These are phyloP conservation scores for Claviceps pusilla DNA, from an alignment of 2,329 filamentous ascomycete genomes.

Conservation along the genomic window DNA sequence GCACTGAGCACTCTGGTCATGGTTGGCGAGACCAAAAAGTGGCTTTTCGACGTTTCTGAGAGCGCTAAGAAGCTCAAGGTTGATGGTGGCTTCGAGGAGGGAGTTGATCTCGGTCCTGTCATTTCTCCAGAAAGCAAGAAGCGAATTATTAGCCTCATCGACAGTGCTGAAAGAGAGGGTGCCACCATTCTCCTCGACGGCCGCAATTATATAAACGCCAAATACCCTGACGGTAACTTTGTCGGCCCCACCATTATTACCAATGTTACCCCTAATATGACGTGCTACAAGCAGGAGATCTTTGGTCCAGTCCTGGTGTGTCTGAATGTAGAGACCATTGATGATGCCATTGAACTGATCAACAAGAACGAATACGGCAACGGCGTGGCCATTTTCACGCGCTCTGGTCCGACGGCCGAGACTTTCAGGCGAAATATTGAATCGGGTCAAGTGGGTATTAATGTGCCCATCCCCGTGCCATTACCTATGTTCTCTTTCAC, in stretches of 20 bases:
- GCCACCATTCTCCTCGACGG: slow-evolving; percentile 73
- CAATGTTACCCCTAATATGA: slow-evolving; percentile 67
- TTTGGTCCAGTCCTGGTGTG: slow-evolving; percentile 76
- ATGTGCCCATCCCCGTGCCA: slow-evolving; percentile 63
- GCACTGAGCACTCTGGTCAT: slow-evolving; percentile 70
- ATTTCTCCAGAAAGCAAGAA: slow-evolving; percentile 67
- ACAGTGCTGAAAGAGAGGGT: slow-evolving; percentile 63
- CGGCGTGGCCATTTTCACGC: slow-evolving; percentile 73
- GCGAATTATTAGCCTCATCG: slow-evolving; percentile 62
- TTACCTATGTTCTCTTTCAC: slow-evolving; percentile 60
- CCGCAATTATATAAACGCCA: slow-evolving; percentile 55
- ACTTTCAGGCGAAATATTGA: slow-evolving; percentile 69
- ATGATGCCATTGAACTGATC: slow-evolving; percentile 68
- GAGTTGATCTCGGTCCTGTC: slow-evolving; percentile 67
- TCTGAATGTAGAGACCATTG: slow-evolving; percentile 61
- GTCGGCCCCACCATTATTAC: slow-evolving; percentile 70
- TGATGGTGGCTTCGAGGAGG: slow-evolving; percentile 68
- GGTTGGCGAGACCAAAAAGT: slow-evolving; percentile 72
- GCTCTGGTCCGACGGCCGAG: slow-evolving; percentile 60
- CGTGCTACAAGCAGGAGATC: slow-evolving; percentile 73
- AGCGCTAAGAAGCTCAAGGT: slow-evolving; percentile 58
- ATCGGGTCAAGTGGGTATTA: slow-evolving; percentile 75
- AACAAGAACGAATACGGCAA: slow-evolving; percentile 81
- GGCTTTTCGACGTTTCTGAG: slow-evolving; percentile 65
- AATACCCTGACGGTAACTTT: slow-evolving; percentile 80